Base-by-base conservation (phyloP, 1,284 basidiomycete species). In the Leccinum pachyderme region DNA sequence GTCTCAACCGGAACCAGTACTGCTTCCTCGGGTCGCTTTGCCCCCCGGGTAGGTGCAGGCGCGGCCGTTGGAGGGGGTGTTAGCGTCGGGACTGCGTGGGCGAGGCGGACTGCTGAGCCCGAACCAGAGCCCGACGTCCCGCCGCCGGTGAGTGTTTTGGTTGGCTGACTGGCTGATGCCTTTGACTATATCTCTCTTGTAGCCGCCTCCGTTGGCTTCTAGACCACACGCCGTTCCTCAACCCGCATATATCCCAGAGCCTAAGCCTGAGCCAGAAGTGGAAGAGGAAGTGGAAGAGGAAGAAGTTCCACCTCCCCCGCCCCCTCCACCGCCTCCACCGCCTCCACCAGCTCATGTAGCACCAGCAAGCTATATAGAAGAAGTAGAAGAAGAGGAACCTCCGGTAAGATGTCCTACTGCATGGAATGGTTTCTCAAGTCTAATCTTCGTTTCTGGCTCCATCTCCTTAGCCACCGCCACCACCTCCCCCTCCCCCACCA, bases 231-330 rank as follows among this genome's bases (percentile, higher is more conserved):
- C 57, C 52, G 63, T 67, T 45, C 71, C 70, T n/a, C 70, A 71
- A 37, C 71, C 72, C 2, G 73, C 75, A 48, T 71, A 7, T 28
- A 15, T 54, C 13, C 37, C 37, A 11, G 37, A 39, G 37, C 37
- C 37, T 18, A 15, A 35, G 13, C 58, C 70, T 1, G 75, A 74
- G 33, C 72, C 76, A 2, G 77, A 79, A 54, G 74, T 73, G 1
- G 77, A 79, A 43, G 46, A 39, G 12, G 63, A 56, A 11, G 29
- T n/a, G 44, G 61, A 65, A 25, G 63, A 65, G 15, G 66, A 66
- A 24, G 64, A 44, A 5, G 45, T 12, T 12, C 31, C 25, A 0
- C 58, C 57, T 7, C 59, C 59, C 0, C 63, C 62, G 0, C 60
- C 60, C 0, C 33, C 35, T 3, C 51, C 60, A 0, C n/a, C n/a